Evolutionary conservation across 768 basidiomycete species (phyloP), one percentile per base, ranked within the genome.

Genomic region (Leccinellum luteum): DNA sequence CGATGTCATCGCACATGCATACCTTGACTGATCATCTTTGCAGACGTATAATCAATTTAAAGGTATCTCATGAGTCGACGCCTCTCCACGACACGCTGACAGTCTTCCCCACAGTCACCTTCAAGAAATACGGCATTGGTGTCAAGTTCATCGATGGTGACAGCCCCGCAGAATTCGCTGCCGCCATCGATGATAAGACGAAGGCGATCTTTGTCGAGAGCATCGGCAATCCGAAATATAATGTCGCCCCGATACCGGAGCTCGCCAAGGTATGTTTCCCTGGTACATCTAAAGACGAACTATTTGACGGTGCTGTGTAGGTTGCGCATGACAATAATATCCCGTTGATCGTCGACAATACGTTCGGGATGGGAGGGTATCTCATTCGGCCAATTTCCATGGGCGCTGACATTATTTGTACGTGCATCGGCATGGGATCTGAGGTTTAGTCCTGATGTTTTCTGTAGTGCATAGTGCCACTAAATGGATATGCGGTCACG

Each of bases 401-500:
- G 63, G 91, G 91, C 14, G 90, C 91, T 0, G 89, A 93, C 61
- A 89, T 92, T 57, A 76, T 92, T 57, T 78, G 83, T 82, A 32
- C n/a, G 78, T 65, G 47, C 27, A 23, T 28, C 19, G 13, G 3
- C 21, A 2, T 12, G 2, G 17, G 7, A 3, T 27, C 3, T 4
- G 12, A 8, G 19, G 23, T 8, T 5, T 9, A 15, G 8, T 6
- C 9, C n/a, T 58, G 34, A 64, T 31, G 32, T n/a, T 13, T 6
- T 7, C 23, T 23, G 4, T 55, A 64, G 85, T 90, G 17, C 85
- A 91, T 68, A 87, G 85, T 51, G 87, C 87, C 1, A 91, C 90
- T 1, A 92, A 93, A 65, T 93, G 90, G 91, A 90, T 92, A 32
- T 85, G 87, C 13, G 86, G 87, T 0, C 89, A 90, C 59, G 90